Conservation (phyloP, 345 rosid genomes). For the Syzygium oleosum region DNA sequence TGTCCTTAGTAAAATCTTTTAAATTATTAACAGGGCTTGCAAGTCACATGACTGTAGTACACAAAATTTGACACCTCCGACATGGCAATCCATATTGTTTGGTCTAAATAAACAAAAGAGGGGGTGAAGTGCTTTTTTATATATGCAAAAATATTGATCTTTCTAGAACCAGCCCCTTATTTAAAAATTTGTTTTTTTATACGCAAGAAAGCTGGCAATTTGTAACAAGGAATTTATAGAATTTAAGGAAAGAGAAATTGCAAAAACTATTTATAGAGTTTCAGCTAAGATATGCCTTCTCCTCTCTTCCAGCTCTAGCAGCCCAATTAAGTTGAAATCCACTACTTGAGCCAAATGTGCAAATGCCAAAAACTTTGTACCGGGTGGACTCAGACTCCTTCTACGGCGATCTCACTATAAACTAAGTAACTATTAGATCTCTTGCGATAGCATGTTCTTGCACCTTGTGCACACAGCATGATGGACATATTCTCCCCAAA, state of each 20-base stretch:
- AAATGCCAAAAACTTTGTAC: not conserved
- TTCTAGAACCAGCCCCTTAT: not conserved
- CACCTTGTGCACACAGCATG: not conserved
- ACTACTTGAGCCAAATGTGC: not conserved
- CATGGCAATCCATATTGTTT: not conserved
- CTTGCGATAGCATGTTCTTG: not conserved
- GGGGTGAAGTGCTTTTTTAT: not conserved
- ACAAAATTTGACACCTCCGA: not conserved
- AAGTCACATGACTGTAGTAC: not conserved
- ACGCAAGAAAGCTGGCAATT: fast-evolving
- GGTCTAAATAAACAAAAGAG: not conserved
- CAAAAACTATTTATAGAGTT: not conserved
- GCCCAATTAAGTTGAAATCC: not conserved
- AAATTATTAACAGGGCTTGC: not conserved
- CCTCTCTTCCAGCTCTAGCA: not conserved
- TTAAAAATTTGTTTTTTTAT: no score
- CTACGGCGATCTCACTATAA: fast-evolving
- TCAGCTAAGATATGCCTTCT: not conserved
- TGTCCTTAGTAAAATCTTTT: not conserved
- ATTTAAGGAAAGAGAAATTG: not conserved
- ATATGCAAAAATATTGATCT: no score
- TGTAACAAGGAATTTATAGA: not conserved
- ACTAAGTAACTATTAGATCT: not conserved
- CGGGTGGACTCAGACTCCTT: not conserved
- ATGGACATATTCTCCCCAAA: not conserved